Conservation (phyloP, 306 rosid genomes). For the Cucurbita argyrosperma region DNA sequence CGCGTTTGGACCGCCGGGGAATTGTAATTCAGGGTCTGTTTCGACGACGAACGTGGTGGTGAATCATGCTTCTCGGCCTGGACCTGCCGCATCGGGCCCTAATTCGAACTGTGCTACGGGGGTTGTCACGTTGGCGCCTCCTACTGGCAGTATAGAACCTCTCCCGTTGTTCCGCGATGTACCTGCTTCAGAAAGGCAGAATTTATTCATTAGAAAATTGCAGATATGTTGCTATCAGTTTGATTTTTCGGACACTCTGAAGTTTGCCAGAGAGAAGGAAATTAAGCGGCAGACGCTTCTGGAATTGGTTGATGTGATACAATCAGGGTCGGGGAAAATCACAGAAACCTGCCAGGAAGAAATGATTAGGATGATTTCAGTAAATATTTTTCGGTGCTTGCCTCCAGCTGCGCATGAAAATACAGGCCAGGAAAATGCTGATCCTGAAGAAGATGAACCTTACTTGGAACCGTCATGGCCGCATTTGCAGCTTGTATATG, state of each 20-base stretch:
- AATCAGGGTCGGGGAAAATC: slow-evolving; percentile 82
- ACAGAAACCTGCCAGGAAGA: slow-evolving; percentile 77
- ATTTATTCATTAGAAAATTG: slow-evolving; percentile 48
- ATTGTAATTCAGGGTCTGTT: slow-evolving; percentile 26
- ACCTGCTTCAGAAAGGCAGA: slow-evolving; percentile 48
- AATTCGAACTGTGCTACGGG: slow-evolving; percentile 1
- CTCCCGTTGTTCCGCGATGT: slow-evolving; percentile 59
- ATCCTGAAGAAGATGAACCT: slow-evolving; percentile 88
- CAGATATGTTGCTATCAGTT: slow-evolving; percentile 56
- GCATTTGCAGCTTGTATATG: slow-evolving; percentile 85
- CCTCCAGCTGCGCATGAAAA: slow-evolving; percentile 84
- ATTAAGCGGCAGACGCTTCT: slow-evolving; percentile 66
- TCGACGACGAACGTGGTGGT: slow-evolving; percentile 38
- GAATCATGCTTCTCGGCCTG: slow-evolving; percentile 61
- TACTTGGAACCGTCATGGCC: slow-evolving; percentile 81
- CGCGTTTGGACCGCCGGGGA: slow-evolving; percentile 23
- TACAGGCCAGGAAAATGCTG: slow-evolving; percentile 59
- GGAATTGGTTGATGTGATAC: slow-evolving; percentile 82
- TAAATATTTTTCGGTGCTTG: slow-evolving; percentile 68
- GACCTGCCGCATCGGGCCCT: slow-evolving; percentile 15
- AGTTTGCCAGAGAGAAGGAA: slow-evolving; percentile 66
- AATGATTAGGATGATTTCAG: slow-evolving; percentile 80
- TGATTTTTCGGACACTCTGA: slow-evolving; percentile 63
- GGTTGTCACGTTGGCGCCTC: slow-evolving; percentile 11
- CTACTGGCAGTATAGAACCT: slow-evolving; percentile 53